Conservation (phyloP, 2,329 filamentous ascomycete genomes). For the Waltergamsia citrina region DNA sequence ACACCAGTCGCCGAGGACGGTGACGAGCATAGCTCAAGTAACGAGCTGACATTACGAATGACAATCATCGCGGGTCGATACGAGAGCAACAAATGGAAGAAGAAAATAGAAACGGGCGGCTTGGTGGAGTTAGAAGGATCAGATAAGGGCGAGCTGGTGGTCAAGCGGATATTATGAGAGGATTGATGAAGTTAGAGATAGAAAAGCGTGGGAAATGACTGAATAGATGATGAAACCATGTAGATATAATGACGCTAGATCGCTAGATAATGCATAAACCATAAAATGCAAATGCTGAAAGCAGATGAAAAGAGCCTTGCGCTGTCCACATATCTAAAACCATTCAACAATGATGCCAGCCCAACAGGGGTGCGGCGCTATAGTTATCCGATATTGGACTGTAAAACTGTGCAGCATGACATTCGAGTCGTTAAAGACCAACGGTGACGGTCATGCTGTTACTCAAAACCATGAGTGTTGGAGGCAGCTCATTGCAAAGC, state of each 20-base stretch:
- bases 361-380: too few species aligned
- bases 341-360: constrained; percentile 7
- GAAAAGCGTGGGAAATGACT: too few species aligned
- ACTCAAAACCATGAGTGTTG: constrained; percentile 69
- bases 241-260: constrained; percentile 2
- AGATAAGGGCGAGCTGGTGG: constrained; percentile 36
- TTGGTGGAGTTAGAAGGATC: constrained; percentile 39
- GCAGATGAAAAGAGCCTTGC: background rate
- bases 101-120: constrained; percentile 53
- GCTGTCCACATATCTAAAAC: constrained; percentile 6
- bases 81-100: constrained; percentile 70
- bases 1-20: constrained; percentile 41
- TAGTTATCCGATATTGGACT: too few species aligned
- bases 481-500: constrained; percentile 66
- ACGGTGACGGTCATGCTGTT: constrained; percentile 88
- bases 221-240: background rate
- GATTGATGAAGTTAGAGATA: too few species aligned
- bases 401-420: too few species aligned
- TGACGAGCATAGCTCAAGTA: constrained; percentile 44
- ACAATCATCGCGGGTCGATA: constrained; percentile 66
- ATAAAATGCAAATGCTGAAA: constrained; percentile 1
- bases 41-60: constrained; percentile 53
- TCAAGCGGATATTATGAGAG: constrained; percentile 26
- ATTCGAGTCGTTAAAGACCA: constrained; percentile 26
- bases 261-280: constrained; percentile 5